phyloP scores from a whole-genome alignment of 2,329 filamentous ascomycete genomes.

The Talaromyces sp. region DNA sequence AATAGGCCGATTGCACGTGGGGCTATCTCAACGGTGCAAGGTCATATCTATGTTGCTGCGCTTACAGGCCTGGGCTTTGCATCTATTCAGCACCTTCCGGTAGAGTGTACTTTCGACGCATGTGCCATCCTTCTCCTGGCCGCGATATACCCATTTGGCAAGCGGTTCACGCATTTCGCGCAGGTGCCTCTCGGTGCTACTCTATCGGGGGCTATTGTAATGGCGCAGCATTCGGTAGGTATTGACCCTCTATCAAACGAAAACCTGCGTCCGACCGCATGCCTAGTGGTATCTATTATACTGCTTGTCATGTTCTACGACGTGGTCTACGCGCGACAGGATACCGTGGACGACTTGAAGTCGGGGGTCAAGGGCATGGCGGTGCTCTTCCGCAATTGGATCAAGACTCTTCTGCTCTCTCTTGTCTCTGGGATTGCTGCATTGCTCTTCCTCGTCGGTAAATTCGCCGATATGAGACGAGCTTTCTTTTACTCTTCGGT shows the following conservation, averaged over 20 bases:
- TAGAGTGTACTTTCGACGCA: neutral
- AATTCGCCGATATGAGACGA: neutral
- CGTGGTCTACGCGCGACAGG: slow-evolving; percentile 4
- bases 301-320: slow-evolving; percentile 1
- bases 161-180: slow-evolving; percentile 7
- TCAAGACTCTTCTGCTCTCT: slow-evolving; percentile 2
- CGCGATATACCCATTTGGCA: slow-evolving; percentile 8
- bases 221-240: neutral
- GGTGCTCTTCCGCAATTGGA: neutral
- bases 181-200: slow-evolving; percentile 5
- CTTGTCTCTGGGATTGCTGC: neutral
- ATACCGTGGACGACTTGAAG: slow-evolving; percentile 1
- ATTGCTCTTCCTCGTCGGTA: neutral
- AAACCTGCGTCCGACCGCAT: neutral
- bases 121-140: neutral
- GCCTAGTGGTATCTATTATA: neutral
- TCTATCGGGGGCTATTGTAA: slow-evolving; percentile 1
- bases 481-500: neutral
- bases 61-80: neutral
- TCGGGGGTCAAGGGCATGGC: slow-evolving; percentile 1
- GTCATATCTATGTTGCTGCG: slow-evolving; percentile 1
- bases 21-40: slow-evolving; percentile 2
- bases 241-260: neutral
- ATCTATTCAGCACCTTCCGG: slow-evolving; percentile 1
- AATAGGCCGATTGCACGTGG: slow-evolving; percentile 7